These are phyloP conservation scores for Brettanomyces custersianus DNA, from an alignment of 805 yeast genomes.

Conservation along the genomic window DNA sequence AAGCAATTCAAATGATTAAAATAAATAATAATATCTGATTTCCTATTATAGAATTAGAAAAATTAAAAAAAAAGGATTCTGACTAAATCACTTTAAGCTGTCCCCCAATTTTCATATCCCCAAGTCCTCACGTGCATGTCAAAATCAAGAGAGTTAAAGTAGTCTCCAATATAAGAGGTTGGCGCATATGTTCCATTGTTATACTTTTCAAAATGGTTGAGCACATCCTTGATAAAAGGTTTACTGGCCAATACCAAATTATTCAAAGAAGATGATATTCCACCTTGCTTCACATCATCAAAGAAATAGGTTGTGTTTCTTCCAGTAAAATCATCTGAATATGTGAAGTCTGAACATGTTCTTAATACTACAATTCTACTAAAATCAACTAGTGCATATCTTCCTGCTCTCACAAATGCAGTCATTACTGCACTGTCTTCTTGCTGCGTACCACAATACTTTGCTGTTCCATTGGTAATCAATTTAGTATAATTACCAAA, in stretches of 20 bases:
- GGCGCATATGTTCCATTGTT: slow-evolving; percentile 28
- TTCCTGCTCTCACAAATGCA: slow-evolving; percentile 45
- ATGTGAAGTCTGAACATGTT: slow-evolving; percentile 55
- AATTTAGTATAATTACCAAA: slow-evolving; percentile 38
- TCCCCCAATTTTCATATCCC: slow-evolving; percentile 11
- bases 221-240: slow-evolving; percentile 46
- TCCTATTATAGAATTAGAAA: too few species aligned
- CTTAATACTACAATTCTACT: slow-evolving; percentile 51
- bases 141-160: slow-evolving; percentile 45
- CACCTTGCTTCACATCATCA: slow-evolving; percentile 42
- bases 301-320: slow-evolving; percentile 42
- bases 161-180: slow-evolving; percentile 52
- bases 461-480: slow-evolving; percentile 50
- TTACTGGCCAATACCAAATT: slow-evolving; percentile 46
- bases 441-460: slow-evolving; percentile 54
- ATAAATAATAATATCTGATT: too few species aligned
- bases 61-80: too few species aligned
- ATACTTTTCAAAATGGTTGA: slow-evolving; percentile 38
- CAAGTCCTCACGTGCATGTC: slow-evolving; percentile 12
- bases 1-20: too few species aligned
- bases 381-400: slow-evolving; percentile 46
- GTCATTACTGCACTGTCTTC: slow-evolving; percentile 63
- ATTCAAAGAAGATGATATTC: slow-evolving; percentile 35
- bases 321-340: slow-evolving; percentile 20
- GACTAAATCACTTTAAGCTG: slow-evolving; percentile 5